Percentiles rank a stretch among this genome's conserved stretches.
These are phyloP conservation scores for Thelonectria rubi DNA, from an alignment of 2,329 filamentous ascomycete genomes.

Conservation along the genomic window DNA sequence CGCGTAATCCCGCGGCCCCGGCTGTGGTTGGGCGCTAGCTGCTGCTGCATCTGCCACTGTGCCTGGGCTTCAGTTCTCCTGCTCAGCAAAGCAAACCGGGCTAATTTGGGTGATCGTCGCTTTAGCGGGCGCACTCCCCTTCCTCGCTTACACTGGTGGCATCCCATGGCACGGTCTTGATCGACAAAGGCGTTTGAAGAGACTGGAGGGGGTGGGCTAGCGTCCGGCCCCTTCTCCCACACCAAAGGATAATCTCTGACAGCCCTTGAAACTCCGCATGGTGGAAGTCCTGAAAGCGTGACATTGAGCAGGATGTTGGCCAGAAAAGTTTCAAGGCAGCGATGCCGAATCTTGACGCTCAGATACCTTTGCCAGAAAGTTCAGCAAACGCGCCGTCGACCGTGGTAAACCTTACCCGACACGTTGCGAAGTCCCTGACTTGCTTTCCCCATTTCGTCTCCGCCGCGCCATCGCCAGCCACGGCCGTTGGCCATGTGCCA, in stretches of 20 bases:
- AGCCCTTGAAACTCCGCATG: slow-evolving; percentile 20
- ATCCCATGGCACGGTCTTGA: slow-evolving; percentile 37
- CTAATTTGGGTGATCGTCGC: slow-evolving; percentile 44
- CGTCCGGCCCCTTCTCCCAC: slow-evolving; percentile 20
- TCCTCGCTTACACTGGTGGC: slow-evolving; percentile 43
- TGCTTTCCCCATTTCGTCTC: slow-evolving; percentile 34
- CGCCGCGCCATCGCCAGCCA: slow-evolving; percentile 35
- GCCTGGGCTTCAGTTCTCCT: slow-evolving; percentile 25
- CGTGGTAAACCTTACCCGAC: slow-evolving; percentile 41
- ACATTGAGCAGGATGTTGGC: neutral
- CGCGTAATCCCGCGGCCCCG: slow-evolving; percentile 28
- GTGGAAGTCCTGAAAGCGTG: neutral
- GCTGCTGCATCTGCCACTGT: slow-evolving; percentile 27
- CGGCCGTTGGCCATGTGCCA: slow-evolving; percentile 31
- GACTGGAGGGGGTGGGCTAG: slow-evolving; percentile 28
- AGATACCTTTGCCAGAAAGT: slow-evolving; percentile 18
- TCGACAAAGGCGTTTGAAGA: slow-evolving; percentile 41
- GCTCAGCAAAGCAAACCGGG: slow-evolving; percentile 37
- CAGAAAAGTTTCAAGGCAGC: slow-evolving; percentile 2
- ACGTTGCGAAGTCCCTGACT: slow-evolving; percentile 39
- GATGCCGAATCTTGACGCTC: neutral
- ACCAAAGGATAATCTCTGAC: slow-evolving; percentile 14
- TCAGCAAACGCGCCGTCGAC: slow-evolving; percentile 28
- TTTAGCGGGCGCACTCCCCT: slow-evolving; percentile 43
- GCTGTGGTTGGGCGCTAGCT: slow-evolving; percentile 32